Percentiles rank a stretch among this genome's conserved stretches.
phyloP scores from a whole-genome alignment of 352 stramenopile genomes.

The Globisporangium splendens region DNA sequence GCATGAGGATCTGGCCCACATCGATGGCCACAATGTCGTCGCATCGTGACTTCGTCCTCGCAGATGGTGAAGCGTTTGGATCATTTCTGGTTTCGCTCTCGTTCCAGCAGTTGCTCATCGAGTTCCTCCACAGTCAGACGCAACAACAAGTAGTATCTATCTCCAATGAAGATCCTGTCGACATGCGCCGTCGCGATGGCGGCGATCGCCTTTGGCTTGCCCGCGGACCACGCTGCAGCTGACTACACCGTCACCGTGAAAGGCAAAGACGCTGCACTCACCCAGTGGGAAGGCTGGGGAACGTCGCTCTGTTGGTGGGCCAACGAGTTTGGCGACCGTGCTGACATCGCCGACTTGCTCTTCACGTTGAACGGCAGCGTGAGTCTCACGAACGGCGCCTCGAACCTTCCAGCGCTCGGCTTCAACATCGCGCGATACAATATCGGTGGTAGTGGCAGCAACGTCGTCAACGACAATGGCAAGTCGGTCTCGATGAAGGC shows the following conservation, averaged over 20 bases:
- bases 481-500: constrained; percentile 38
- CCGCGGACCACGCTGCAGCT: neutral
- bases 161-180: constrained; percentile 1
- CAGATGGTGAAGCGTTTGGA: too few relatives aligned
- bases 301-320: constrained; percentile 65
- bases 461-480: constrained; percentile 36
- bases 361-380: constrained; percentile 46
- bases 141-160: neutral
- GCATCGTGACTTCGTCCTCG: too few relatives aligned
- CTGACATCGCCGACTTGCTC: constrained; percentile 47
- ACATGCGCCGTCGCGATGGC: neutral
- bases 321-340: constrained; percentile 53
- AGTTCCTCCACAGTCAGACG: too few relatives aligned
- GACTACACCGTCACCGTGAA: constrained; percentile 29
- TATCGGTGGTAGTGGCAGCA: constrained; percentile 39
- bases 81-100: too few relatives aligned
- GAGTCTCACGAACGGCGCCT: constrained; percentile 17
- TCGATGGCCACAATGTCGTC: too few relatives aligned
- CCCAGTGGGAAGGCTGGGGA: constrained; percentile 51
- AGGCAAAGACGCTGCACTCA: constrained; percentile 14
- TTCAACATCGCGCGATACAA: constrained; percentile 71
- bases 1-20: too few relatives aligned
- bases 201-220: neutral
- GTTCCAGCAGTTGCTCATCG: too few relatives aligned
- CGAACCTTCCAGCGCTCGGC: constrained; percentile 31